A percentile compares a stretch with the other conserved stretches of the same genome.
phyloP scores from a whole-genome alignment of 2,329 filamentous ascomycete genomes.

The Nemania bipapillata region DNA sequence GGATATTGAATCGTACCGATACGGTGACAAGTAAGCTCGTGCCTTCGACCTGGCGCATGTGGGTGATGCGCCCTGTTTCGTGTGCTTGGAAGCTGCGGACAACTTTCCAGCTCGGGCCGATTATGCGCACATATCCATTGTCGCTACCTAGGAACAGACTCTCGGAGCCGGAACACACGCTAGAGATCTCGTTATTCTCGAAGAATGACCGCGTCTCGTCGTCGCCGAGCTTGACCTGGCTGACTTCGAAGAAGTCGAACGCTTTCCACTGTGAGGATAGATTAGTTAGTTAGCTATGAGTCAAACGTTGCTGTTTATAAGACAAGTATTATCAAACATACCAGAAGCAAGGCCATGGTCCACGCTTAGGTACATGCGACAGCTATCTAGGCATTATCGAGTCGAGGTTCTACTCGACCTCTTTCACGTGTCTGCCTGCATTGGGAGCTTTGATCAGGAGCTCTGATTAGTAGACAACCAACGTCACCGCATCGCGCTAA shows the following conservation, averaged over 20 bases:
- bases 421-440: constrained; percentile 17
- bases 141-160: constrained; percentile 88
- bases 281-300: constrained; percentile 34
- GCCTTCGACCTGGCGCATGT: constrained; percentile 90
- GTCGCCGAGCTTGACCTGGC: constrained; percentile 81
- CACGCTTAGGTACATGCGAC: constrained; percentile 38
- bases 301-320: not conserved
- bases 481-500: constrained; percentile 46
- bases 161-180: constrained; percentile 85
- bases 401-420: constrained; percentile 20
- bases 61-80: constrained; percentile 81
- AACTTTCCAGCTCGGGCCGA: constrained; percentile 88
- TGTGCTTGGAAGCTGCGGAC: constrained; percentile 87
- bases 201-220: constrained; percentile 82
- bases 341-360: constrained; percentile 53
- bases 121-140: constrained; percentile 86
- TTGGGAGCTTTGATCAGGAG: not conserved
- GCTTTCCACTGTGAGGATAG: constrained; percentile 83
- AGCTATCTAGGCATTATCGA: constrained; percentile 41
- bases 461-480: not conserved
- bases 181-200: constrained; percentile 84
- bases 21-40: constrained; percentile 87
- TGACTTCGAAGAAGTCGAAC: constrained; percentile 99
- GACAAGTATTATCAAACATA: constrained; percentile 39
- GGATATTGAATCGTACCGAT: constrained; percentile 58